Evolutionary conservation across 768 basidiomycete genomes (phyloP), one percentile per base, ranked within the genome.

Genomic region (Cyclocybe cylindracea): DNA sequence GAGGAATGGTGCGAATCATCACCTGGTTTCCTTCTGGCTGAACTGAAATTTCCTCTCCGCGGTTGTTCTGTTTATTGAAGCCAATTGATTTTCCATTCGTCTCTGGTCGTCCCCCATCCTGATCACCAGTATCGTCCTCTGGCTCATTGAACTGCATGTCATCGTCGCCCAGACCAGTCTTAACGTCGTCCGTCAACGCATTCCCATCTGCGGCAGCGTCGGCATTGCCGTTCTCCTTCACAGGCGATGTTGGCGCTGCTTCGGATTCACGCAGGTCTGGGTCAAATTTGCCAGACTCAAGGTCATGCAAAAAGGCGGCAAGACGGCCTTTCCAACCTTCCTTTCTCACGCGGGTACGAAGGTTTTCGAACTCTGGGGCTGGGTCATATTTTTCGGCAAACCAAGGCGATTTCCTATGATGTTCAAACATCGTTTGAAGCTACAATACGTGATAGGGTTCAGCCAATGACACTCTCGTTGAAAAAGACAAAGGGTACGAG

Each of bases 361-460:
- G 74, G 48, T 78, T 77, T 49, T 82, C 78, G 64, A 80, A 83
- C 61, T 91, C 87, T 46, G 82, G 76, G 38, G 84, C 70, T 50
- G 88, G 88, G 55, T 94, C 91, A 75, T 98, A 98, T 69, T 92
- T 91, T 78, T 98, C 95, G 50, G 85, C 83, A 76, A 97, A 98
- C 95, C 95, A 98, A 10, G 93, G 88, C n/a, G 91, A 92, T 65
- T 89, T 87, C 72, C 86, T 84, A 76, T 98, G 95, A 71, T 93
- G 89, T 33, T 97, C 89, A 79, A 93, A 97, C 81, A 98, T 89
- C 51, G 89, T 89, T 77, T 92, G 91, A 64, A 96, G 84, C 94
- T 98, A 80, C 67, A 78, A 73, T 71, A 74, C 69, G 70, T 47
- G 53, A 67, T 64, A 63, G 64, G 51, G 43, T 63, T 76, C 71